These are phyloP conservation scores for Bathelium albidoporum DNA, from an alignment of 495 filamentous ascomycete genomes.

Conservation along the genomic window DNA sequence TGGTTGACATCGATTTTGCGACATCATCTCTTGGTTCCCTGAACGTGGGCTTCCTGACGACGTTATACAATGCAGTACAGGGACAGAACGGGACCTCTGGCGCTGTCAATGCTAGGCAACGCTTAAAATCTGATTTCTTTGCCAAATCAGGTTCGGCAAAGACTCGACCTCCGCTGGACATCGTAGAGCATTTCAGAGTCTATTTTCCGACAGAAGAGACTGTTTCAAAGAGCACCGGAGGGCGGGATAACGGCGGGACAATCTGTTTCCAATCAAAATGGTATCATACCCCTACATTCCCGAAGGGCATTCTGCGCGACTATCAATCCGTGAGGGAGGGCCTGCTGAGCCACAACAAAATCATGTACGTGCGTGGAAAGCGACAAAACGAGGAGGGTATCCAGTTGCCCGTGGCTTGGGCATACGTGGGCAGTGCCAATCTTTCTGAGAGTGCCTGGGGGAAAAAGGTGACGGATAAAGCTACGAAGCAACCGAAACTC, in stretches of 20 bases:
- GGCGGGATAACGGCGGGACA: slow-evolving; percentile 52
- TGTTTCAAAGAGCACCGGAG: slow-evolving; percentile 51
- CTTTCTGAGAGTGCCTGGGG: slow-evolving; percentile 90
- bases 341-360: slow-evolving; percentile 83
- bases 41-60: slow-evolving; percentile 54
- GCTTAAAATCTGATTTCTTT: slow-evolving; percentile 14
- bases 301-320: slow-evolving; percentile 58
- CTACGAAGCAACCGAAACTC: slow-evolving; percentile 55
- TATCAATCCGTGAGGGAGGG: slow-evolving; percentile 56
- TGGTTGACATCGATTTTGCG: slow-evolving; percentile 36
- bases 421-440: slow-evolving; percentile 88
- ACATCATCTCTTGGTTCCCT: slow-evolving; percentile 72
- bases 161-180: slow-evolving; percentile 16
- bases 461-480: slow-evolving; percentile 55
- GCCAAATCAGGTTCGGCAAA: slow-evolving; percentile 14
- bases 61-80: slow-evolving; percentile 65
- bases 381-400: slow-evolving; percentile 18
- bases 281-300: slow-evolving; percentile 58
- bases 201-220: slow-evolving; percentile 78
- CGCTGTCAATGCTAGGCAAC: slow-evolving; percentile 2
- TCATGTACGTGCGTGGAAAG: slow-evolving; percentile 55
- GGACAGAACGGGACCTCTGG: slow-evolving; percentile 31
- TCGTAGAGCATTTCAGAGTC: slow-evolving; percentile 52
- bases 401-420: slow-evolving; percentile 44
- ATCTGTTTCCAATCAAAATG: slow-evolving; percentile 64